A percentile compares a stretch with the other conserved stretches of the same genome.
phyloP scores from a whole-genome alignment of 345 rosid species.

The Gossypioides kirkii region DNA sequence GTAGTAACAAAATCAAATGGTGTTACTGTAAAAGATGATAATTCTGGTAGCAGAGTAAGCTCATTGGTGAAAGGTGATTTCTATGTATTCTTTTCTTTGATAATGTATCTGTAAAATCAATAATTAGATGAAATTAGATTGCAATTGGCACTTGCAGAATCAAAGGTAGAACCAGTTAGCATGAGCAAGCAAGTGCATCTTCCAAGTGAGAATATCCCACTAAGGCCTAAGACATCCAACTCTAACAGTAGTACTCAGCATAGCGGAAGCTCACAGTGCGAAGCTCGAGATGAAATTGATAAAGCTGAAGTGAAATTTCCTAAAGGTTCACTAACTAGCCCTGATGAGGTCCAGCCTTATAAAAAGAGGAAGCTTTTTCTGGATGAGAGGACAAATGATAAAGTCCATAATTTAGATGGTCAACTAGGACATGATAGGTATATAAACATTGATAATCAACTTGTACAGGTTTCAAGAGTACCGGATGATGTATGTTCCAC shows the following conservation, averaged over 20 bases:
- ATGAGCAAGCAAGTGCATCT: constrained; percentile 19
- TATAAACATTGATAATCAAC: constrained; percentile 15
- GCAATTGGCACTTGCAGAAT: constrained; percentile 17
- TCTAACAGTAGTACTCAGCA: neutral
- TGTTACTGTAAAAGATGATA: neutral
- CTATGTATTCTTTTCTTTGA: neutral
- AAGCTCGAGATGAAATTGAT: constrained; percentile 14
- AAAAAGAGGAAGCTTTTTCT: constrained; percentile 38
- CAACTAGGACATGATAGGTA: constrained; percentile 17
- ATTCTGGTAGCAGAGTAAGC: neutral
- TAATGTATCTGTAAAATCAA: constrained; percentile 2
- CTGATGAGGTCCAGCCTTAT: constrained; percentile 20
- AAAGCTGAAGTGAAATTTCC: constrained; percentile 18
- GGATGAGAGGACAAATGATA: constrained; percentile 6
- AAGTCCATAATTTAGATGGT: constrained; percentile 13
- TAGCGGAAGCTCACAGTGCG: neutral
- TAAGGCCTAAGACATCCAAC: constrained; percentile 15
- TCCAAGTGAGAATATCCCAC: constrained; percentile 6
- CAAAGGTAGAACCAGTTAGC: constrained; percentile 13
- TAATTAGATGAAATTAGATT: constrained; percentile 10
- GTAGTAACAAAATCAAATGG: constrained; percentile 17
- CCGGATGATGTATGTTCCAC: constrained; percentile 26
- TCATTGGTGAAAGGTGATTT: constrained; percentile 1
- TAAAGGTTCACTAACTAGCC: constrained; percentile 13
- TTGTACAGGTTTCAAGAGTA: constrained; percentile 22